phyloP scores from a whole-genome alignment of 805 yeast genomes.

The Ogataea minuta region DNA sequence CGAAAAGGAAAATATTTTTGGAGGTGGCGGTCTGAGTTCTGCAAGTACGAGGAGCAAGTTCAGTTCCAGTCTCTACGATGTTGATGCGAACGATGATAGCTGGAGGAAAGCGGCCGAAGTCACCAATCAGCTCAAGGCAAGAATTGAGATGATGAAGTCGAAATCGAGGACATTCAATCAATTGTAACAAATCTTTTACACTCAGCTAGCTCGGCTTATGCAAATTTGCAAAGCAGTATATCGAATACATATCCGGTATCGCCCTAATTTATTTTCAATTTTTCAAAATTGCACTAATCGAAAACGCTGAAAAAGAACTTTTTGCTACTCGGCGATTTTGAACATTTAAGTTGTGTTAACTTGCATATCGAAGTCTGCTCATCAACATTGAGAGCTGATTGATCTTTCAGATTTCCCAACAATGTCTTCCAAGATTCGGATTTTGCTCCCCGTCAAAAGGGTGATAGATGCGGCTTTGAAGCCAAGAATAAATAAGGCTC shows the following conservation, averaged over 20 bases:
- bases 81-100: constrained; percentile 56
- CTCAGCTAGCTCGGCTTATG: background rate
- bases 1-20: constrained; percentile 26
- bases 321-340: background rate
- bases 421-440: constrained; percentile 53
- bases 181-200: constrained; percentile 7
- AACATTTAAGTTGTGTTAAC: background rate
- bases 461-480: constrained; percentile 92
- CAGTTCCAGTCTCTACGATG: constrained; percentile 31
- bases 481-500: constrained; percentile 86
- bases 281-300: no score
- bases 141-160: constrained; percentile 88
- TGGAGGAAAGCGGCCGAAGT: constrained; percentile 93
- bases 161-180: constrained; percentile 35
- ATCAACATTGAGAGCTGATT: no score
- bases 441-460: constrained; percentile 91
- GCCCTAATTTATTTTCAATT: constrained; percentile 1
- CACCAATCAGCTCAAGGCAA: constrained; percentile 77
- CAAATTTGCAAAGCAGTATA: background rate
- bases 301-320: background rate
- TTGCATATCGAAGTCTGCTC: no score
- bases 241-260: background rate
- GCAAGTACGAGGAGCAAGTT: constrained; percentile 18
- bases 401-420: no score
- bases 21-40: constrained; percentile 14